Evolutionary conservation across 2,329 filamentous ascomycete species (phyloP), one percentile per base, ranked within the genome.

Genomic region (Calonectria naviculata): DNA sequence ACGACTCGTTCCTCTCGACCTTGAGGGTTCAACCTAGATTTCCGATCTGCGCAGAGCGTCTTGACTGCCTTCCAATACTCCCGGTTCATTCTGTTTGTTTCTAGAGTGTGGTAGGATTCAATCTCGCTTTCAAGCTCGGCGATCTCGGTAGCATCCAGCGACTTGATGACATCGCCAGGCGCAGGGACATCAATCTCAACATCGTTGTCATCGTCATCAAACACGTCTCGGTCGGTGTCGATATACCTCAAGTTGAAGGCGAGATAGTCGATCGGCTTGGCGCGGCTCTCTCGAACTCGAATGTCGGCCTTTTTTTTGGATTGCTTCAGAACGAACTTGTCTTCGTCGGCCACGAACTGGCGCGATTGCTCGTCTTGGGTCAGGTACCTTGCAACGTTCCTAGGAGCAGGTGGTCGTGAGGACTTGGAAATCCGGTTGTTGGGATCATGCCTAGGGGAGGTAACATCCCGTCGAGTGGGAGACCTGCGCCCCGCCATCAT

Each of bases 271-370:
- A 98, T 96, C 12, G 96, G 94, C 80, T 95, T 95, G 67, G 96
- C 95, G 76, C 97, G 91, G 13, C 94, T 93, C 83, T 97, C 95
- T 77, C 95, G 94, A 54, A 98, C 95, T 46, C 97, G 93, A 76
- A 99, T 97, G 75, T 95, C 94, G 47, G 97, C 96, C 87, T 98
- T 98, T 87, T 97, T 98, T 88, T 98, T 99, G 56, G 96, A 93
- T 84, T 99, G 97, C 83, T 95, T 95, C 79, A 99, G 87, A 68
- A 98, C 97, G 80, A 99, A 99, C 74, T 93, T 92, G 85, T 99
- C 97, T 83, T 99, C 97, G 78, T 97, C 94, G 64, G 96, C 94
- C 24, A 98, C 94, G 88, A 97, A 99, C 80, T 93, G 89, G 29
- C 92, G 88, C 75, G 92, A 93, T 80, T 95, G 93, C 80, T 95